These are phyloP conservation scores for Karstenula rhodostoma DNA, from an alignment of 2,329 filamentous ascomycete species.

Conservation along the genomic window DNA sequence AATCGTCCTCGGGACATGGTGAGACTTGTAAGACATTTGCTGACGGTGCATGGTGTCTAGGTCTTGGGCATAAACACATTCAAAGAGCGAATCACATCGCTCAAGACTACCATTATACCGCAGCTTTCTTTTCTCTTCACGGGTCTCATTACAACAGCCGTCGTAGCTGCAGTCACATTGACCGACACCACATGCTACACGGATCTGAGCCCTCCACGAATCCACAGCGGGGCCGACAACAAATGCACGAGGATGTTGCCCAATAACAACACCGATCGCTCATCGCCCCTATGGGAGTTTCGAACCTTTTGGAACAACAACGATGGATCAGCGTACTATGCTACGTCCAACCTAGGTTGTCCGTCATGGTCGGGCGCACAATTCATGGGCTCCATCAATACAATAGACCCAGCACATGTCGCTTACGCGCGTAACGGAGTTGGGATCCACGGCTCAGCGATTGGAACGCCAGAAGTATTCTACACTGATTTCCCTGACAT, in stretches of 20 bases:
- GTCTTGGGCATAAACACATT: constrained; percentile 16
- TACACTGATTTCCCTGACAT: constrained; percentile 16
- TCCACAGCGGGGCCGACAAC: constrained; percentile 18
- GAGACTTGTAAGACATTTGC: constrained; percentile 5
- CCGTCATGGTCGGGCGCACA: constrained; percentile 11
- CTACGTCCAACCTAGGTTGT: constrained; percentile 14
- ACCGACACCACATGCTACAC: constrained; percentile 14
- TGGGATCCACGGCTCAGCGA: constrained; percentile 9
- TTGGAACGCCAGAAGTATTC: constrained; percentile 17
- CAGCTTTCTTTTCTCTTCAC: constrained; percentile 15
- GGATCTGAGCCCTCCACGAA: constrained; percentile 11
- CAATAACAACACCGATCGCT: constrained; percentile 5
- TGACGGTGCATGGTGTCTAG: constrained; percentile 9
- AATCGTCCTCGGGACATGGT: neutral
- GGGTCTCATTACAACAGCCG: constrained; percentile 15
- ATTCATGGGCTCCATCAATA: constrained; percentile 14
- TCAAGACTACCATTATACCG: constrained; percentile 7
- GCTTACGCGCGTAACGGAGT: constrained; percentile 15
- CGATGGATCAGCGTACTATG: constrained; percentile 14
- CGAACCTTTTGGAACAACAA: constrained; percentile 12
- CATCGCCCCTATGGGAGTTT: constrained; percentile 16
- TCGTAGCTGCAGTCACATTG: constrained; percentile 14
- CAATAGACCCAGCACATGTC: constrained; percentile 11
- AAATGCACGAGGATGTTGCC: constrained; percentile 12
- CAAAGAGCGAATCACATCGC: constrained; percentile 7